These are phyloP conservation scores for Hortaea werneckii DNA, from an alignment of 2,329 filamentous ascomycete species.

Conservation along the genomic window DNA sequence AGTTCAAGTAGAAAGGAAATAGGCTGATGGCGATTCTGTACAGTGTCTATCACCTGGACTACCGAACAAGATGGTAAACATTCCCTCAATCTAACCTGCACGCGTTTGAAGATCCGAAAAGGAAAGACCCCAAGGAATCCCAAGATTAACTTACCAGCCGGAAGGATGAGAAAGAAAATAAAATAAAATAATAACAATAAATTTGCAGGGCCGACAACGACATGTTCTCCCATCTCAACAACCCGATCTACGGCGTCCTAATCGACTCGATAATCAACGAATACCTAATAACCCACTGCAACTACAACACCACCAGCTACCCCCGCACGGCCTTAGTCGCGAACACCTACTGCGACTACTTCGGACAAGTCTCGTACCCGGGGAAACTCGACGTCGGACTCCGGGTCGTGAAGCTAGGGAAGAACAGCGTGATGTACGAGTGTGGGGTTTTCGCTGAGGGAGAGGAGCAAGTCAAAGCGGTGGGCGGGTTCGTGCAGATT, in stretches of 20 bases:
- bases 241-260: conserved; percentile 36
- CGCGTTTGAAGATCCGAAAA: conserved; percentile 4
- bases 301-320: conserved; percentile 59
- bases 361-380: conserved; percentile 66
- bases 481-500: conserved; percentile 75
- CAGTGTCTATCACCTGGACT: conserved; percentile 40
- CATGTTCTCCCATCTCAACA: conserved; percentile 69
- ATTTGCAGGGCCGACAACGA: conserved; percentile 81
- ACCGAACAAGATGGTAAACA: conserved; percentile 73
- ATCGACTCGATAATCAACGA: conserved; percentile 82
- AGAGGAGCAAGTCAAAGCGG: conserved; percentile 63
- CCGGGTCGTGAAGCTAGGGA: conserved; percentile 73
- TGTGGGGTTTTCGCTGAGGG: conserved; percentile 74
- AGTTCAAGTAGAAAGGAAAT: neutral
- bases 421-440: conserved; percentile 82
- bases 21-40: conserved; percentile 46
- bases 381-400: conserved; percentile 71
- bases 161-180: neutral
- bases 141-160: neutral
- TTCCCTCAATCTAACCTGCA: neutral
- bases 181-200: neutral
- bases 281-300: conserved; percentile 72
- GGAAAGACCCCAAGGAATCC: neutral
- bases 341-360: conserved; percentile 76
- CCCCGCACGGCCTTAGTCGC: conserved; percentile 74